Evolutionary conservation across 2,329 filamentous ascomycete genomes (phyloP), one percentile per base, ranked within the genome.

Genomic region (Thermoascus crustaceus): DNA sequence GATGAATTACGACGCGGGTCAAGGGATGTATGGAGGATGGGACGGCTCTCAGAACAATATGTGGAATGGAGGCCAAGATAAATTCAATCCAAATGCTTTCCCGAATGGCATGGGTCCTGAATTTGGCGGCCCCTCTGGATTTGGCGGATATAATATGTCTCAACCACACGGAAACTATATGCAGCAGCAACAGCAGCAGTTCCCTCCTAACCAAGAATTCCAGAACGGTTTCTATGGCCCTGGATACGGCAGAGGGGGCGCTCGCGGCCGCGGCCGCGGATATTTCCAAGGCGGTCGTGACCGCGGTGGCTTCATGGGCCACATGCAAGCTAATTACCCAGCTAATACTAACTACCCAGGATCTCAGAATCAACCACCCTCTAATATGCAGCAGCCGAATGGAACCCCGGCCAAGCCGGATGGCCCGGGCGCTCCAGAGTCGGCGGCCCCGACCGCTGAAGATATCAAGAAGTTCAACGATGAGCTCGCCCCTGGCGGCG

Each of bases 61-160:
- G 73, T 86, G 81, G 82, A 83, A 80, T 80, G 76, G 78, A 73
- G 76, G 78, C 73, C 80, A 82, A 81, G 81, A 85, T 85, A 86
- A 85, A 82, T 85, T 78, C 80, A 87, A 81, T 75, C 75, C 78
- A 82, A 85, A 78, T 83, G 78, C 78, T 76, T 75, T 67, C 56
- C 58, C 76, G 66, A 63, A 73, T 74, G 78, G 78, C 73, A 84
- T 84, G 76, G 79, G 78, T 72, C 78, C 80, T 83, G 81, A 85
- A 69, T 85, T 76, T 78, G 81, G 80, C 69, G 74, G 75, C 76
- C 82, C 82, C 72, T 72, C 78, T 72, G 80, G 79, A 69, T 85
- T 73, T 66, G 68, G 68, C 65, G 66, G 68, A 51, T 73, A 71
- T 71, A 75, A 80, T 80, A 80, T 82, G 76, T 70, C 80, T 72